Evolutionary conservation across 2,329 filamentous ascomycete genomes (phyloP).

Genomic region (Rachicladosporium sp.): DNA sequence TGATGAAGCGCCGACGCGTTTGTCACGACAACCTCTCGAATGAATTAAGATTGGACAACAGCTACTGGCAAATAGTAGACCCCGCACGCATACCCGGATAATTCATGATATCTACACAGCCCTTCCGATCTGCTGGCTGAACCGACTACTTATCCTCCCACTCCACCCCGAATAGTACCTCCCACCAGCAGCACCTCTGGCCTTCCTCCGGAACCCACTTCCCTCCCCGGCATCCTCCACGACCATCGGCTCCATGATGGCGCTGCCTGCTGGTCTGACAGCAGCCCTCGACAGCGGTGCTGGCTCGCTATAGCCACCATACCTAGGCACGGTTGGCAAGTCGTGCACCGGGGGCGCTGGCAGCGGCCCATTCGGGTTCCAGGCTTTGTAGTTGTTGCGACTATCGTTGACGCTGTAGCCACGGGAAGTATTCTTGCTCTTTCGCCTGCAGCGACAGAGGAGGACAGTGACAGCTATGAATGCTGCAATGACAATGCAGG

Average conservation of each 20-base stretch:
- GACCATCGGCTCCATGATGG: slow-evolving; percentile 5
- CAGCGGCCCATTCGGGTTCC: slow-evolving; percentile 4
- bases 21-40: no score
- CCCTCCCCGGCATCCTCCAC: slow-evolving; percentile 1
- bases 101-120: not conserved
- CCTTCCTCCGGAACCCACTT: not conserved
- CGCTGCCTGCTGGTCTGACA: not conserved
- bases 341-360: not conserved
- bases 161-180: slow-evolving; percentile 1
- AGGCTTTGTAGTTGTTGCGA: slow-evolving; percentile 6
- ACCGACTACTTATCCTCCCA: slow-evolving; percentile 1
- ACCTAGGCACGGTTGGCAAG: not conserved
- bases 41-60: no score
- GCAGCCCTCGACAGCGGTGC: not conserved
- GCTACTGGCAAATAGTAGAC: no score
- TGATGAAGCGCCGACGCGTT: no score
- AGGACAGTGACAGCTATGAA: slow-evolving; percentile 5
- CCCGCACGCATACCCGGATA: no score
- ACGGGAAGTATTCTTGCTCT: slow-evolving; percentile 3
- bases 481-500: slow-evolving; percentile 3
- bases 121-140: slow-evolving; percentile 1
- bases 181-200: slow-evolving; percentile 1
- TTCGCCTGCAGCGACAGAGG: slow-evolving; percentile 5
- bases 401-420: slow-evolving; percentile 6
- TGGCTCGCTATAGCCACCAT: not conserved